Conservation (phyloP, 768 basidiomycete genomes). For the Exidia glandulosa region DNA sequence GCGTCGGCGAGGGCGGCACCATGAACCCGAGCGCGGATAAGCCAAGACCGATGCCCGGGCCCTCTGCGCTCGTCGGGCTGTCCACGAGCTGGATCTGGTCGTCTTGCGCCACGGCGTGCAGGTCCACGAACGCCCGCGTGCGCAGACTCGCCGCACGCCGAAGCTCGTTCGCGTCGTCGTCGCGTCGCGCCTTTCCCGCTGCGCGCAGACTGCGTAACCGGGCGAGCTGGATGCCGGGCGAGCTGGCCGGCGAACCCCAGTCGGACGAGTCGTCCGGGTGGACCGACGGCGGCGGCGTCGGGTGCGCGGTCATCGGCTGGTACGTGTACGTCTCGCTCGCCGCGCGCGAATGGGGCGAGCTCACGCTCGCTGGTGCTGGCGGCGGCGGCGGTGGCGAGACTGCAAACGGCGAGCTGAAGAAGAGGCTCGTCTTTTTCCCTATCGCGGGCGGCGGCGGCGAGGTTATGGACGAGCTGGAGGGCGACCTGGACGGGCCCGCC, state of each 20-base stretch:
- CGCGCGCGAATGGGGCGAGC: neutral
- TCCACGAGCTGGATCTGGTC: neutral
- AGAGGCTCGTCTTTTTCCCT: slow-evolving; percentile 34
- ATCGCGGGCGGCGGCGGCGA: slow-evolving; percentile 13
- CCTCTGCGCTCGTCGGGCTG: neutral
- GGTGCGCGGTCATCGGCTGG: neutral
- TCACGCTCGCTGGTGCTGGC: neutral
- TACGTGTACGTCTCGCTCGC: neutral
- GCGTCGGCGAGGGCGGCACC: neutral
- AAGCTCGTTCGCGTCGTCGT: neutral
- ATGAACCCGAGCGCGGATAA: neutral
- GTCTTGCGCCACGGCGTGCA: neutral
- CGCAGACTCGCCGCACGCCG: neutral
- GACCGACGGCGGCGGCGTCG: neutral
- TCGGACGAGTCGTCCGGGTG: neutral
- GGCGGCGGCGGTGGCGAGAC: slow-evolving; percentile 21
- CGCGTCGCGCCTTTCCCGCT: neutral
- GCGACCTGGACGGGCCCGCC: neutral
- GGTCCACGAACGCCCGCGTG: neutral
- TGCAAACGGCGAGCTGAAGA: slow-evolving; percentile 17
- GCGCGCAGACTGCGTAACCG: neutral
- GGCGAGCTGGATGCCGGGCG: neutral
- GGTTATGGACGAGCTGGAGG: neutral
- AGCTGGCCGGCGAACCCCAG: neutral
- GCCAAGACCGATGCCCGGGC: neutral